phyloP scores from a whole-genome alignment of 2,329 filamentous ascomycete species.

The Chaetomiaceae sp. region DNA sequence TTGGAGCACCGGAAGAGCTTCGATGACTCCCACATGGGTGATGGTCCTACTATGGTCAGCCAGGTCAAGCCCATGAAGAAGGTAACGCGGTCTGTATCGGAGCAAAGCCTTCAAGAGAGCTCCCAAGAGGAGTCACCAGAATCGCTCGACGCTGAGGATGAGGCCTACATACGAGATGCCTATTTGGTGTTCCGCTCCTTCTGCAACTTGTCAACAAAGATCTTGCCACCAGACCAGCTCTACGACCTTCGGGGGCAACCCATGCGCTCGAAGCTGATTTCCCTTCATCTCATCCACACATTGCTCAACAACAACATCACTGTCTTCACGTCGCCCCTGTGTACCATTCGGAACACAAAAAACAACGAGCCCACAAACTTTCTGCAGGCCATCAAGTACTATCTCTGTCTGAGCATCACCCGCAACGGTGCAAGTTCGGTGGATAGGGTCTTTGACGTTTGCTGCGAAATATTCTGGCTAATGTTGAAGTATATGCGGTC shows the following conservation, averaged over 20 bases:
- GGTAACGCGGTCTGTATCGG: slow-evolving; percentile 46
- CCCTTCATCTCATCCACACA: slow-evolving; percentile 90
- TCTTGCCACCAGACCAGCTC: slow-evolving; percentile 82
- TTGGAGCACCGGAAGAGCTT: slow-evolving; percentile 65
- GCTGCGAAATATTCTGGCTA: slow-evolving; percentile 95
- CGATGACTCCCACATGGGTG: slow-evolving; percentile 62
- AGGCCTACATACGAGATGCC: slow-evolving; percentile 94
- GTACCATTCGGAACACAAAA: slow-evolving; percentile 88
- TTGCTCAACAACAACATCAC: slow-evolving; percentile 89
- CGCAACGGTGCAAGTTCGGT: slow-evolving; percentile 93
- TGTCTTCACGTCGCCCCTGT: slow-evolving; percentile 86
- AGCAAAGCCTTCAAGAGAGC: slow-evolving; percentile 52
- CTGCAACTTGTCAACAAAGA: slow-evolving; percentile 94
- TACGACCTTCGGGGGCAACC: slow-evolving; percentile 90
- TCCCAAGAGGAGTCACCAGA: slow-evolving; percentile 54
- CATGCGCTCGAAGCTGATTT: slow-evolving; percentile 95
- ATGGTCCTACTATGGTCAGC: slow-evolving; percentile 64
- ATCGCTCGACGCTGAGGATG: slow-evolving; percentile 70
- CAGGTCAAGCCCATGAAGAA: slow-evolving; percentile 49
- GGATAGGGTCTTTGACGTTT: slow-evolving; percentile 88
- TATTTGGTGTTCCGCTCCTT: slow-evolving; percentile 97
- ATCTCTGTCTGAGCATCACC: slow-evolving; percentile 90
- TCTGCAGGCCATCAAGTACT: slow-evolving; percentile 92
- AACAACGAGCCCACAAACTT: slow-evolving; percentile 86
- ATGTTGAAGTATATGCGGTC: slow-evolving; percentile 93